A percentile compares a stretch with the other conserved stretches of the same genome.
Evolutionary conservation across 371 early-diverging fungal genomes (phyloP).

Genomic region (Actinomortierella ambigua): DNA sequence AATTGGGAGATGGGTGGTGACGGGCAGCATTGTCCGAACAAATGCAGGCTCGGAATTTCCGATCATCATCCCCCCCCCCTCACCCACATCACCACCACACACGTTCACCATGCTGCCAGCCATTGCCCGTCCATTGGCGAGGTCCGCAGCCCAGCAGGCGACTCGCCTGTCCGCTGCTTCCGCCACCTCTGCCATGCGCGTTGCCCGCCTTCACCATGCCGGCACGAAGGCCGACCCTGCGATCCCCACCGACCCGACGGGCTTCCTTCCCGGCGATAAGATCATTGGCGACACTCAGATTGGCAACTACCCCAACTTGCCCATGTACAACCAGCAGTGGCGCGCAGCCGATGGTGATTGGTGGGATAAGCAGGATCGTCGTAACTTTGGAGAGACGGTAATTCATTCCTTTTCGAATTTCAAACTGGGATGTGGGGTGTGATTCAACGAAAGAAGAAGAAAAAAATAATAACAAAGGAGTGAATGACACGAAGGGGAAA

Average conservation of each 20-base stretch:
- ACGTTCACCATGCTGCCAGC: conserved; percentile 7
- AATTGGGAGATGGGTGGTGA: too few species aligned
- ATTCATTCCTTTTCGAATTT: neutral
- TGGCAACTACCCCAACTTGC: conserved; percentile 70
- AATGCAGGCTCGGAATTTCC: too few species aligned
- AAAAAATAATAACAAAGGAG: too few species aligned
- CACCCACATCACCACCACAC: neutral
- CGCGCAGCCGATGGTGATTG: conserved; percentile 61
- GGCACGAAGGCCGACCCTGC: conserved; percentile 29
- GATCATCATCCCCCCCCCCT: conserved; percentile 1
- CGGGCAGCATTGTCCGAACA: too few species aligned
- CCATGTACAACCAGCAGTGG: conserved; percentile 60
- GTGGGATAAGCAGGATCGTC: conserved; percentile 67
- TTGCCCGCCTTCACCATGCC: conserved; percentile 1
- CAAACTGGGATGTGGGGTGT: neutral
- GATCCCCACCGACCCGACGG: conserved; percentile 38
- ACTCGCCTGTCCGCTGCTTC: neutral
- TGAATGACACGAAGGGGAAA: too few species aligned
- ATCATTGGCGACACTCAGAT: conserved; percentile 65
- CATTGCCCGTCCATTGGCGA: conserved; percentile 10
- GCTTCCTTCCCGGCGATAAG: conserved; percentile 46
- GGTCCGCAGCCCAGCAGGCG: conserved; percentile 3
- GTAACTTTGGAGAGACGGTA: conserved; percentile 72
- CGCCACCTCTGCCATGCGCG: conserved; percentile 1
- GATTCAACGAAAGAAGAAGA: neutral